phyloP scores from a whole-genome alignment of 2,329 filamentous ascomycete genomes.

The Ophiostoma sp. region DNA sequence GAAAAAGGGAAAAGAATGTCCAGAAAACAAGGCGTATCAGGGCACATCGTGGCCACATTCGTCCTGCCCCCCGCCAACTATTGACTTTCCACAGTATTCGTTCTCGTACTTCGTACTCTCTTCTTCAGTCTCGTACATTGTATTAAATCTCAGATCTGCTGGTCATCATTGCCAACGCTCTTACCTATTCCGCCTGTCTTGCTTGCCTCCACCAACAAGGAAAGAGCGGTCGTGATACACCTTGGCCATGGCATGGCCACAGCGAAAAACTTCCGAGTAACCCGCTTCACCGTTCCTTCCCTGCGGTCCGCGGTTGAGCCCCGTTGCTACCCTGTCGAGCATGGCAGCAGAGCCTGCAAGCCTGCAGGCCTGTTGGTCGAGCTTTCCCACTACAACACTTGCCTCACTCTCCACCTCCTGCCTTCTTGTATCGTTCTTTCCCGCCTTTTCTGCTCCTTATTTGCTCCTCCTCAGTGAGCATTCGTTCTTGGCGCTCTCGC shows the following conservation, averaged over 20 bases:
- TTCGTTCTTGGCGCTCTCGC: constrained; percentile 1
- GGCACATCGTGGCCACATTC: background rate
- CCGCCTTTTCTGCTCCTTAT: background rate
- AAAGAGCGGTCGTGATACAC: constrained; percentile 10
- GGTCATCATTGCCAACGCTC: background rate
- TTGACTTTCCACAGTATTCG: background rate
- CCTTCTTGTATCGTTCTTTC: background rate
- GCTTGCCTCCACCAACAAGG: background rate
- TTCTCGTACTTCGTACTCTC: background rate
- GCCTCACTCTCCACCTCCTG: background rate
- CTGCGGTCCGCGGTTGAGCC: background rate
- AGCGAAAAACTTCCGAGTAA: background rate
- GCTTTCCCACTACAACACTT: background rate
- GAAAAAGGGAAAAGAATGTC: background rate
- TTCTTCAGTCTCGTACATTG: background rate
- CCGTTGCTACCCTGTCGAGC: background rate
- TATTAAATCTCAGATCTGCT: background rate
- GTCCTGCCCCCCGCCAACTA: background rate
- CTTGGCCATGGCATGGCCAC: background rate
- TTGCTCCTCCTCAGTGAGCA: background rate
- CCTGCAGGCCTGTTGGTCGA: background rate
- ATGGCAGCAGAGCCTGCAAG: no score
- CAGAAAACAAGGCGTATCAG: background rate
- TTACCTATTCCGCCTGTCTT: background rate
- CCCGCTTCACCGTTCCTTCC: constrained; percentile 13